phyloP scores from a whole-genome alignment of 441 rosid genomes.

The Jatropha podagrica region DNA sequence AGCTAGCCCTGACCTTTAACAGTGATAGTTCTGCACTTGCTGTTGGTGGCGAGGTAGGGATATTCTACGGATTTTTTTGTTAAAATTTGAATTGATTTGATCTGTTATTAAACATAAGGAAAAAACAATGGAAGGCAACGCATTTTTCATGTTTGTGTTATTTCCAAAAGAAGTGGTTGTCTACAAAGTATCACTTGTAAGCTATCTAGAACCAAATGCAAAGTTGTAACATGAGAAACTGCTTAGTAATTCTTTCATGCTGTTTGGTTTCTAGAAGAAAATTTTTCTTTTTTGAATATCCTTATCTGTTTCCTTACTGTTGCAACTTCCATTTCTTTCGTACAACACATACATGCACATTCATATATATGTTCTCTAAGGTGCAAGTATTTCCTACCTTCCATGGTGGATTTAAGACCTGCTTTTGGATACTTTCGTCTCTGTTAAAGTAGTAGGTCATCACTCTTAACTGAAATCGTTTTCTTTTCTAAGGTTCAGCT shows the following conservation, averaged over 20 bases:
- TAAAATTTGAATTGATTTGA: slow-evolving; percentile 13
- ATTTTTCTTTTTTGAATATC: background rate
- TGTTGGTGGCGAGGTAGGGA: slow-evolving; percentile 79
- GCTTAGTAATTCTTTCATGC: background rate
- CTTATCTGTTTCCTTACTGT: background rate
- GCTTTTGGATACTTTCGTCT: background rate
- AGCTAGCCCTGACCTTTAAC: slow-evolving; percentile 67
- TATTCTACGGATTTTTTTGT: slow-evolving; percentile 9
- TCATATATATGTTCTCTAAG: background rate
- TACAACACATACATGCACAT: background rate
- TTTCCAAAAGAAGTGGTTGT: background rate
- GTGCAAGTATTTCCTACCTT: background rate
- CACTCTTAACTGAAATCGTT: background rate
- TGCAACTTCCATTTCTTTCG: too few species aligned
- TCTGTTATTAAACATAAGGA: background rate
- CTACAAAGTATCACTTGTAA: background rate
- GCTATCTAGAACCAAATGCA: background rate
- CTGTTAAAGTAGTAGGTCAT: slow-evolving; percentile 6
- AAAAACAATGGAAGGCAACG: background rate
- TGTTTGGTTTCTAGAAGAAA: background rate
- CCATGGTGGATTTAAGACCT: background rate
- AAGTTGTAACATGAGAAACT: background rate
- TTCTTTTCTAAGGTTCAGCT: slow-evolving; percentile 5
- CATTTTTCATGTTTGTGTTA: background rate
- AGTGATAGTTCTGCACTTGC: slow-evolving; percentile 68